Evolutionary conservation across 805 yeast species (phyloP), one percentile per base, ranked within the genome.

Genomic region (Ogataea parapolymorpha): DNA sequence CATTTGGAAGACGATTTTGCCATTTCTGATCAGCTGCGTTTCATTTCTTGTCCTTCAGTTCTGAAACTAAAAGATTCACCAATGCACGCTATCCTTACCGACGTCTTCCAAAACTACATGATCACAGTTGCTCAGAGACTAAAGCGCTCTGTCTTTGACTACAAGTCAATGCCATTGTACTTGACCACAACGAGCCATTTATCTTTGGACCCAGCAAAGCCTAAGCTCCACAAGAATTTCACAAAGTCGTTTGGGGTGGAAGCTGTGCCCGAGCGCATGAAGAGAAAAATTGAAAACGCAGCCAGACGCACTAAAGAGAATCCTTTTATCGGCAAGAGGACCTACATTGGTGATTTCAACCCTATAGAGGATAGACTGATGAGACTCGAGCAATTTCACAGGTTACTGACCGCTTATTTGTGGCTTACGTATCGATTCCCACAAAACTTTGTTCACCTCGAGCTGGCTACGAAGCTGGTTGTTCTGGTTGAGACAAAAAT

Each of bases 381-480:
- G 47, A 56, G 58, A 24, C 63, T 81, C 15, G 97, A 89, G 57
- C 71, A 73, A 5, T 65, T 83, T 44, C 95, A 89, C 63, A 78
- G 79, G 49, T 65, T 77, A 32, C 71, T 86, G 13, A 72, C 80
- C 50, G 63, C 85, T 6, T 91, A 78, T 56, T 67, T 87, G 56
- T 91, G 99, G 99, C 68, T 91, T 46, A 74, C 85, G 40, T 90
- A 86, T 59, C 69, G 97, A 54, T 91, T 83, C 68, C 95, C 97
- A 1, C 79, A 82, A 23, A 72, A 79, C 37, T 86, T 89, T 52
- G 75, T 84, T 13, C 96, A 88, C 59, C 69, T 79, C 12, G 85
- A 81, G 44, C 75, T 87, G 34, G 95, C 95, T 0, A 59, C 62
- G 17, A 85, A 84, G 41, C 61, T 87, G 52, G 85, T 85, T 57